phyloP scores from a whole-genome alignment of 148 eudicot genomes.

The Vaccinium corymbosum region DNA sequence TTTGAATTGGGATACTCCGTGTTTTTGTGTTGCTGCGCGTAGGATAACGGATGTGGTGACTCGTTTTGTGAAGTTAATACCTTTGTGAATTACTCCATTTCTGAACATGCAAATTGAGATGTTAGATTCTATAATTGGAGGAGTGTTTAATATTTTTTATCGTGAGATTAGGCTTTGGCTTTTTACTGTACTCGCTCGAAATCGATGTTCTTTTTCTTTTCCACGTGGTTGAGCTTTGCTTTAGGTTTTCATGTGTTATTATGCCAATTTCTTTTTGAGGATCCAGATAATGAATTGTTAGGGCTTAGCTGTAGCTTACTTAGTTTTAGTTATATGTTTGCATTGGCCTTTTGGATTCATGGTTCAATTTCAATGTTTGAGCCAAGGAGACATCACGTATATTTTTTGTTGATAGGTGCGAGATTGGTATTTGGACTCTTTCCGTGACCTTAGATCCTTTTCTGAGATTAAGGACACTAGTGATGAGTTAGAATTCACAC shows the following conservation, averaged over 20 bases:
- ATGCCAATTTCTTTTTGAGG: background rate
- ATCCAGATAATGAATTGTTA: conserved; percentile 3
- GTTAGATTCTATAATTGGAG: background rate
- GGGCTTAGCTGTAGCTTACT: background rate
- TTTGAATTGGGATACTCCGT: background rate
- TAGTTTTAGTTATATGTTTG: background rate
- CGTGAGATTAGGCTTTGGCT: background rate
- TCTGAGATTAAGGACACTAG: conserved; percentile 64
- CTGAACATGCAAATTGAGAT: background rate
- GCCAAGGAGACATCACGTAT: background rate
- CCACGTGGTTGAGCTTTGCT: background rate
- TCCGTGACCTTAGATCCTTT: conserved; percentile 79
- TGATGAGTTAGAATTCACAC: conserved; percentile 76
- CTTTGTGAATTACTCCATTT: background rate
- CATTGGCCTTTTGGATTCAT: background rate
- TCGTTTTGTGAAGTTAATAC: no score
- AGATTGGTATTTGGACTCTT: conserved; percentile 97
- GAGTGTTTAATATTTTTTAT: background rate
- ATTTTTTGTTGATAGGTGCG: conserved; percentile 50
- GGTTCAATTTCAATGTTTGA: background rate
- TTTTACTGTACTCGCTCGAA: background rate
- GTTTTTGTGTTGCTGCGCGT: background rate
- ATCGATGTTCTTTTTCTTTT: background rate
- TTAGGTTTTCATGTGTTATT: background rate
- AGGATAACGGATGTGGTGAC: no score